Conservation (phyloP, 208 protist genomes). For the Trypanosoma melophagium region DNA sequence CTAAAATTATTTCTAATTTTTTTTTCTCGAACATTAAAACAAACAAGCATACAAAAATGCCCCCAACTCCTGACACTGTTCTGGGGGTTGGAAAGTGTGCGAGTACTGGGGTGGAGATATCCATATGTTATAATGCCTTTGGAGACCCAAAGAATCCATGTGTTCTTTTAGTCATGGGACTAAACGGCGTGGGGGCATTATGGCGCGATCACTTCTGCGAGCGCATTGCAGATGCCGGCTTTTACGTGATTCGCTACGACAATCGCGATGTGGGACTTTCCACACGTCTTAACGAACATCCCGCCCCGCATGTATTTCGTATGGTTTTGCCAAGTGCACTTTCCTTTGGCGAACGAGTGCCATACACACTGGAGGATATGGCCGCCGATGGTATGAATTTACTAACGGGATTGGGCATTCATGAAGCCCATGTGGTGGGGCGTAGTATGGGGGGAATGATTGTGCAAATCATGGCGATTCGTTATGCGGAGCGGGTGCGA, state of each 20-base stretch:
- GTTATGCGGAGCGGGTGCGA: conserved; percentile 50
- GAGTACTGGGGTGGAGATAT: conserved; percentile 58
- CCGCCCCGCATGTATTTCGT: conserved; percentile 36
- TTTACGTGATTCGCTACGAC: conserved; percentile 80
- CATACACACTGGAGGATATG: conserved; percentile 74
- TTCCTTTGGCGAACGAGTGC: conserved; percentile 33
- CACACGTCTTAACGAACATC: conserved; percentile 55
- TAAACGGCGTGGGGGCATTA: conserved; percentile 34
- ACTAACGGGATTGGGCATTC: conserved; percentile 50
- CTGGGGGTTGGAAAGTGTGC: conserved; percentile 55
- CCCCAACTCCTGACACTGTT: conserved; percentile 37
- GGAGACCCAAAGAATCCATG: conserved; percentile 57
- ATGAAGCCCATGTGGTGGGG: conserved; percentile 65
- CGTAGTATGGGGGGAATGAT: conserved; percentile 84
- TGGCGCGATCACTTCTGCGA: conserved; percentile 42
- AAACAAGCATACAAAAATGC: no score
- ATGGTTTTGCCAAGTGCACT: conserved; percentile 48
- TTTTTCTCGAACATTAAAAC: no score
- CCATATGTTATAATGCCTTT: conserved; percentile 79
- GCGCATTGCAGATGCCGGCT: conserved; percentile 43
- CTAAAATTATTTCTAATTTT: conserved; percentile 9
- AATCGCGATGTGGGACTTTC: conserved; percentile 71
- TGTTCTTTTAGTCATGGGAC: conserved; percentile 64
- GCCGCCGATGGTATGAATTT: conserved; percentile 63
- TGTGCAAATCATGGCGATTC: conserved; percentile 66